These are phyloP conservation scores for Letharia lupina DNA, from an alignment of 495 filamentous ascomycete species.

Conservation along the genomic window DNA sequence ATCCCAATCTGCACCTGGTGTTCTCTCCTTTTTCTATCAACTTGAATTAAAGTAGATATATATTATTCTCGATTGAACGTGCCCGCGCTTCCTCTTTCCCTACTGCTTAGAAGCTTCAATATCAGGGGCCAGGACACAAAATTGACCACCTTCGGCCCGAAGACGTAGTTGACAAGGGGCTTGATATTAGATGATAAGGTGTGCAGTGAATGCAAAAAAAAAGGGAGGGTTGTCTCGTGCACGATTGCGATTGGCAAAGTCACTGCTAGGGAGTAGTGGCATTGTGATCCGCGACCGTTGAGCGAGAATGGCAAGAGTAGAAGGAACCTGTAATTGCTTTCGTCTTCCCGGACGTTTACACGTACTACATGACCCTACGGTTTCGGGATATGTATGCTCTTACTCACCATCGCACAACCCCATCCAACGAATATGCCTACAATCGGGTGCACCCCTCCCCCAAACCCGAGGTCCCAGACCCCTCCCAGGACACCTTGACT, in stretches of 20 bases:
- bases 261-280: background rate
- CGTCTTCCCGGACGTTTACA: background rate
- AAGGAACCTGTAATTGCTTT: background rate
- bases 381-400: conserved; percentile 94
- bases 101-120: background rate
- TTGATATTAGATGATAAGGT: background rate
- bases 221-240: background rate
- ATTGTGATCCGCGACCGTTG: background rate
- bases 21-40: background rate
- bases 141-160: background rate
- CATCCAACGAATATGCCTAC: conserved; percentile 72
- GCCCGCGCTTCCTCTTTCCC: background rate
- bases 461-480: conserved; percentile 65
- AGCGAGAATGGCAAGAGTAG: background rate
- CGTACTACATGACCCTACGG: conserved; percentile 42
- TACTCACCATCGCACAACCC: conserved; percentile 89
- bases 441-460: conserved; percentile 77
- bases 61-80: background rate
- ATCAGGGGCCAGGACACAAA: background rate
- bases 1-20: background rate
- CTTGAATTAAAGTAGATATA: background rate
- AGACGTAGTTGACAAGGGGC: background rate
- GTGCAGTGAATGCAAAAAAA: background rate
- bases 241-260: background rate
- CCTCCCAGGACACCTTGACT: conserved; percentile 60